These are phyloP conservation scores for Mycena floridula DNA, from an alignment of 768 basidiomycete species.

Conservation along the genomic window DNA sequence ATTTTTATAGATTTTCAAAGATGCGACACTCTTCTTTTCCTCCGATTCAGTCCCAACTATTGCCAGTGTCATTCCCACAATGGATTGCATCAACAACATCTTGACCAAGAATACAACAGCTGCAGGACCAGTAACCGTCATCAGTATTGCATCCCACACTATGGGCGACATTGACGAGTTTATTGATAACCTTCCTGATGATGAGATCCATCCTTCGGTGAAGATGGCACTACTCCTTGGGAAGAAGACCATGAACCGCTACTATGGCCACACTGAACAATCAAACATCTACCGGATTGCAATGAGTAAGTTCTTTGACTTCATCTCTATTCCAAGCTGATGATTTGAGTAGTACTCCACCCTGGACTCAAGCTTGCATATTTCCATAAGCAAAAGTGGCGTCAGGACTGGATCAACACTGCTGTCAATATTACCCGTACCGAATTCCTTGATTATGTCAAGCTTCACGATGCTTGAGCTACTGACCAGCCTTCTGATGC, in stretches of 20 bases:
- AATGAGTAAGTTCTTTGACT: constrained; percentile 15
- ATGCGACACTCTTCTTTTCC: constrained; percentile 15
- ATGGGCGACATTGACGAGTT: too few relatives aligned
- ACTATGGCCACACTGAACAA: constrained; percentile 14
- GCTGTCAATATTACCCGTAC: constrained; percentile 7
- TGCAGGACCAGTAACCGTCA: background rate
- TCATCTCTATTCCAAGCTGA: background rate
- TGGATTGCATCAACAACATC: constrained; percentile 20
- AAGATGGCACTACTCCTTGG: constrained; percentile 5
- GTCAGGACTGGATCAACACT: constrained; percentile 10
- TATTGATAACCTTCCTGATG: too few relatives aligned
- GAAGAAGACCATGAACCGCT: constrained; percentile 14
- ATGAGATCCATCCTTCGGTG: too few relatives aligned
- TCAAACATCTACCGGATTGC: constrained; percentile 16
- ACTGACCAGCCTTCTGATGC: background rate
- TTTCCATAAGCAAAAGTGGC: constrained; percentile 13
- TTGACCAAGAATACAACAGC: constrained; percentile 8
- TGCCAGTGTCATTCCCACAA: constrained; percentile 18
- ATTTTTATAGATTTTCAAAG: constrained; percentile 13
- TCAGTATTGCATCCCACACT: too few relatives aligned
- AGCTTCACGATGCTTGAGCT: background rate
- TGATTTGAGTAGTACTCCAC: constrained; percentile 13
- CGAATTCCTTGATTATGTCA: constrained; percentile 4
- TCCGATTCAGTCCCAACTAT: constrained; percentile 8
- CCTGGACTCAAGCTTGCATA: constrained; percentile 17